Conservation (phyloP, 441 rosid species). For the Corymbia citriodora region DNA sequence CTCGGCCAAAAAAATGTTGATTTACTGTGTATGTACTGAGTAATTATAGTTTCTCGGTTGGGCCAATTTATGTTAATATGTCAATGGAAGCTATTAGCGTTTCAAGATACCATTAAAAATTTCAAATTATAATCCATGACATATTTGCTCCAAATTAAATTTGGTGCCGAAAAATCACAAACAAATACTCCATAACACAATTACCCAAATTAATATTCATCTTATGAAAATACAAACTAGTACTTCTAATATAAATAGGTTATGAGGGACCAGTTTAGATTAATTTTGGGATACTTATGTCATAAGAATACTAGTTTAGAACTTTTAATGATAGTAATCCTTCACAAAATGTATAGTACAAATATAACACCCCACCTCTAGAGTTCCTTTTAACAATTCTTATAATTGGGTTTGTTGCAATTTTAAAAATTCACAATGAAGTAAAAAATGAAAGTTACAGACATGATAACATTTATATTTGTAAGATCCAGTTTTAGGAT, state of each 20-base stretch:
- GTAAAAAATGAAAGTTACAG: rapidly evolving
- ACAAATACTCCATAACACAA: rapidly evolving
- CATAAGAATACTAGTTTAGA: too few relatives aligned
- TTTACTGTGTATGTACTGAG: background rate
- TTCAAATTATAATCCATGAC: rapidly evolving
- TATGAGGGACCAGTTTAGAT: background rate
- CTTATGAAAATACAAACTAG: too few relatives aligned
- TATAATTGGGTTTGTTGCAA: rapidly evolving
- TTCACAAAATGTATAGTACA: background rate
- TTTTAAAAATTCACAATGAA: background rate
- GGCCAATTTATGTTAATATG: background rate
- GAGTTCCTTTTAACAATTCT: background rate
- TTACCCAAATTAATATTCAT: background rate
- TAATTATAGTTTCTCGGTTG: background rate
- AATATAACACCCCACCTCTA: rapidly evolving
- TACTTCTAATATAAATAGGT: too few relatives aligned
- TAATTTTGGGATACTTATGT: rapidly evolving
- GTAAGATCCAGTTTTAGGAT: background rate
- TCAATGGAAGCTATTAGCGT: background rate
- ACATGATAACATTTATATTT: background rate
- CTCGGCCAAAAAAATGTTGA: background rate
- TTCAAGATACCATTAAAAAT: background rate
- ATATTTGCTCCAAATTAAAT: background rate
- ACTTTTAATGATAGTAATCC: too few relatives aligned
- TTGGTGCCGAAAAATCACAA: rapidly evolving